Percentiles rank a stretch among this genome's conserved stretches.
phyloP scores from a whole-genome alignment of 768 basidiomycete species.

The Mycena haematopus region DNA sequence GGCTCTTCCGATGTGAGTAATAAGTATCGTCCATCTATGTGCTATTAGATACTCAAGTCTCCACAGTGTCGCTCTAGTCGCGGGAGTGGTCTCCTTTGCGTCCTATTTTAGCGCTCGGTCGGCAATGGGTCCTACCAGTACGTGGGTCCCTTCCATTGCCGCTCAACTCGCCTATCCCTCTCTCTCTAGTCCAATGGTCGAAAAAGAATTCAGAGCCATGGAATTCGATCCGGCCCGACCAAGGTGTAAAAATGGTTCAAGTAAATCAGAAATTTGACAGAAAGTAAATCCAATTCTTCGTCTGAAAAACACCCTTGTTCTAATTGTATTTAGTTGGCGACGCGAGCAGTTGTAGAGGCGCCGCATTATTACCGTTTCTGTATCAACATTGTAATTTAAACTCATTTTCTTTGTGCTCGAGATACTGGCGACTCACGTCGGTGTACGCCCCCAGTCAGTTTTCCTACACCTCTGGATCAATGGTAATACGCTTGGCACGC shows the following conservation, averaged over 20 bases:
- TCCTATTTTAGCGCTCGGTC: constrained; percentile 63
- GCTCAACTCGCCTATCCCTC: constrained; percentile 15
- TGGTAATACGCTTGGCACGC: neutral
- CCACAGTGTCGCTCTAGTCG: constrained; percentile 56
- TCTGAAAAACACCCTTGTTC: neutral
- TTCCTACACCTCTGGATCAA: neutral
- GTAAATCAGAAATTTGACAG: constrained; percentile 79
- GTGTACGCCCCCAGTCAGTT: too few relatives aligned
- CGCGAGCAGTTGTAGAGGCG: constrained; percentile 14
- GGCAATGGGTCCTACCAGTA: constrained; percentile 63
- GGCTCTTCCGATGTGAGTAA: constrained; percentile 61
- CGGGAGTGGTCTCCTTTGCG: constrained; percentile 61
- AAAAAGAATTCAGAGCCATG: constrained; percentile 87
- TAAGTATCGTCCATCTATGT: constrained; percentile 35
- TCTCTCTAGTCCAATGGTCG: constrained; percentile 56
- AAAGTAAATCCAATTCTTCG: constrained; percentile 49
- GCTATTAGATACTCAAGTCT: neutral
- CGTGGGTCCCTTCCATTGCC: constrained; percentile 33
- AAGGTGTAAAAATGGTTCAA: constrained; percentile 73
- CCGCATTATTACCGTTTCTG: neutral
- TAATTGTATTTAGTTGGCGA: constrained; percentile 15
- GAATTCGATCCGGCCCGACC: constrained; percentile 79
- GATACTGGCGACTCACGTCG: neutral
- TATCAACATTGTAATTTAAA: constrained; percentile 7
- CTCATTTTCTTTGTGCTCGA: neutral